Conservation (phyloP, 371 early-diverging fungal species). For the Rhizomucor pusillus region DNA sequence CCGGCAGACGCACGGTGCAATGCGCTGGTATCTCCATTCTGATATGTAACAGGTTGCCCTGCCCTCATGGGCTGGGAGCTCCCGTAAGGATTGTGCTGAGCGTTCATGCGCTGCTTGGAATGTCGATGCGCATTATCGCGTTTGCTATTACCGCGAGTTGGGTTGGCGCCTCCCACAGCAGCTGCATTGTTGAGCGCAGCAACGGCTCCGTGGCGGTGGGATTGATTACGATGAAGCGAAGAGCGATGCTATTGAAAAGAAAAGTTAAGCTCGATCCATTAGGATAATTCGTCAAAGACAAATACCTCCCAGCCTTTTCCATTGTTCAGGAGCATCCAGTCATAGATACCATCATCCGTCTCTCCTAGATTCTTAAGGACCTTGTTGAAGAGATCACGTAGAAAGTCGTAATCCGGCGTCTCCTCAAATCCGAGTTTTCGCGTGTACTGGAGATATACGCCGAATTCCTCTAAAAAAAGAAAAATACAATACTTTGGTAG, state of each 20-base stretch:
- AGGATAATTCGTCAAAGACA: neutral
- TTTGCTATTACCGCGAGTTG: conserved; percentile 9
- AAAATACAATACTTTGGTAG: conserved; percentile 6
- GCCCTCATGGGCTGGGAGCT: conserved; percentile 14
- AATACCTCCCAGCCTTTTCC: conserved; percentile 55
- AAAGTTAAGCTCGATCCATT: neutral
- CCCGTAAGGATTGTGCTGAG: conserved; percentile 11
- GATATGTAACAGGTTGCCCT: conserved; percentile 20
- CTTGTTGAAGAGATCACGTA: conserved; percentile 86
- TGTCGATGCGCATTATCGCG: conserved; percentile 12
- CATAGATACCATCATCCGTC: conserved; percentile 89
- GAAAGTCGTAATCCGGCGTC: conserved; percentile 92
- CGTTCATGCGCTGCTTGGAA: conserved; percentile 12
- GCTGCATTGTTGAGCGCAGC: conserved; percentile 21
- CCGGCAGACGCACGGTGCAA: conserved; percentile 13
- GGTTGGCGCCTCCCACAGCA: neutral
- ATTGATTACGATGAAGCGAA: conserved; percentile 15
- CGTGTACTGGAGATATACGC: conserved; percentile 80
- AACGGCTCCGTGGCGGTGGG: conserved; percentile 18
- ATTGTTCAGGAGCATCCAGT: conserved; percentile 85
- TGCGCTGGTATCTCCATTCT: conserved; percentile 18
- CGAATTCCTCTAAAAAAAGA: conserved; percentile 66
- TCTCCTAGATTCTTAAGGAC: conserved; percentile 75
- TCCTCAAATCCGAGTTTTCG: conserved; percentile 95
- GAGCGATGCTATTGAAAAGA: conserved; percentile 8